Base-by-base conservation (phyloP, 192 early-diverging fungal genomes). In the Oehlia diaphana region DNA sequence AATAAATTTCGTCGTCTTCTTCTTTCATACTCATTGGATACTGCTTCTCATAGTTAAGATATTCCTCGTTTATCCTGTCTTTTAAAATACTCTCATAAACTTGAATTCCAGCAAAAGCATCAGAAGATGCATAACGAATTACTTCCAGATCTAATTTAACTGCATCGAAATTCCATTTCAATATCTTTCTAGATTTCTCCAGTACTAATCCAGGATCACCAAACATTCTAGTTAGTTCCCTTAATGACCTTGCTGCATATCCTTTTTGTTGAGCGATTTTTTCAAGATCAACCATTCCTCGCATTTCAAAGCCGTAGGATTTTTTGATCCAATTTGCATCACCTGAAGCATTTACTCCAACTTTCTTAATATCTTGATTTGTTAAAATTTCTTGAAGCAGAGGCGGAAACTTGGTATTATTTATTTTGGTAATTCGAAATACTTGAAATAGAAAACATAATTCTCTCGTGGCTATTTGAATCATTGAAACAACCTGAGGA, bases 391-490 rank as follows among this genome's bases (percentile, higher is more conserved):
- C 63, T 49, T 76, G 78, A 28, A 86, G 66, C 16, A 76, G 71
- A 44, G 75, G 63, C 12, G 85, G 85, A 75, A 86, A 86, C 23
- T 81, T 61, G 16, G 28, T 33, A 12, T 10, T 26, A 23, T 50
- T 35, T 23, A 37, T 37, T 69, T 67, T 62, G 5, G 67, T 79
- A 44, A 86, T 84, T 53, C 81, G 63, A 77, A 80, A 81, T 14
- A 84, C 71, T 81, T 86, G 85, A 65, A 86, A 86, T 65, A 86
- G 62, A 62, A 86, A 73, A 61, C 85, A 86, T 8, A 86, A 64
- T 49, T 86, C 85, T 9, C 79, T 63, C 0, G 83, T 84, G 7
- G 85, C 85, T 35, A 86, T 82, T 68, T 86, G 85, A 61, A 86
- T 68, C 23, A 86, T 66, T 21, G 85, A 86, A 13, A 82, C 81